Base-by-base conservation (phyloP, 2,329 filamentous ascomycete genomes). In the Teratosphaeria pseudoeucalypti region DNA sequence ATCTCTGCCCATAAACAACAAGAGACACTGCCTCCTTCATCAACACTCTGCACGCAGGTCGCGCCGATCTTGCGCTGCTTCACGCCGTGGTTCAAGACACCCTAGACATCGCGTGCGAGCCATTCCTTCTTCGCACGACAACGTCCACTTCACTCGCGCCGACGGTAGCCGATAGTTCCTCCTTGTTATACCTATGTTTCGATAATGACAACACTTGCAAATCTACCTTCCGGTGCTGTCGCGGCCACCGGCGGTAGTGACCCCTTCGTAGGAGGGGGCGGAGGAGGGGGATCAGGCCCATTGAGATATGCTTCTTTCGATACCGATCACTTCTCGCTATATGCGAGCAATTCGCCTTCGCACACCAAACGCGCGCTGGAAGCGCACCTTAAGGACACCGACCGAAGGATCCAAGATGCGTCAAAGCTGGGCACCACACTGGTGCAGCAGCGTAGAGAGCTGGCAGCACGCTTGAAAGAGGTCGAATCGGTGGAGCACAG, bases 321-420 rank as follows among this genome's bases (percentile, higher is more conserved):
- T 73, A 84, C 84, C 55, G 66, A 70, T 26, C 85, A 92, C 57
- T 92, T 95, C 72, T 86, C 86, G 43, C 79, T 92, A 26, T 88
- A 89, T 65, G 83, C 90, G n/a, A 76, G 76, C 57, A 80, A 89
- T 32, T 96, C 92, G 0, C 90, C 92, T 10, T 84, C 85, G 58
- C 91, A 96, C 71, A 90, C 91, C 49, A 95, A 89, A 75, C 87
- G 89, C 65, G 91, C 91, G 53, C 80, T 99, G 53, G 88, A 96
- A 74, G 90, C 92, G 57, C 94, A 97, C 75, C 81, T 99, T 55
- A 86, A 88, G 63, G 94, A 99, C 74, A 96, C 92, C 1, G 90
- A 96, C 69, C 87, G 91, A 61, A 85, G 92, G 60, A 86, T 99
- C 63, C 89, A 95, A 69, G 92, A 97, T 72, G 89, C 92, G 6